These are phyloP conservation scores for Penicillium sp. DNA, from an alignment of 2,329 filamentous ascomycete genomes.

Conservation along the genomic window DNA sequence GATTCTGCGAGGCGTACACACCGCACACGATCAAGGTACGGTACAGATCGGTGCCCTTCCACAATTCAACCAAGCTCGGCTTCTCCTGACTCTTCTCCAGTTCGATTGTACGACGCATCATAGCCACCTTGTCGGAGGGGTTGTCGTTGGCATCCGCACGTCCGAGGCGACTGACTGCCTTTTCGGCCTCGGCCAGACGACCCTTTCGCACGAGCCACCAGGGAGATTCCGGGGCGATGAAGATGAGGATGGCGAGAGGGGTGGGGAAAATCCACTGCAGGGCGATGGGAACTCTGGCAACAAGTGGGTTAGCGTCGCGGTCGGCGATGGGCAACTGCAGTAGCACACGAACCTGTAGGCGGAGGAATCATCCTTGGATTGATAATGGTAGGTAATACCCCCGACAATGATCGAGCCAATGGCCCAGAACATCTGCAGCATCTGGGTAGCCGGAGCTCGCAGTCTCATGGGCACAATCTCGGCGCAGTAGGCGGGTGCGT, in stretches of 20 bases:
- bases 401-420: slow-evolving; percentile 58
- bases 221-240: slow-evolving; percentile 45
- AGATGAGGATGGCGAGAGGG: slow-evolving; percentile 49
- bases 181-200: slow-evolving; percentile 39
- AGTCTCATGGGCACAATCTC: slow-evolving; percentile 57
- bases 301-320: slow-evolving; percentile 28
- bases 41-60: slow-evolving; percentile 50
- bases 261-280: slow-evolving; percentile 57
- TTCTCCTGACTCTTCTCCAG: slow-evolving; percentile 47
- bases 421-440: slow-evolving; percentile 62
- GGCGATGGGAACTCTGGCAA: slow-evolving; percentile 47
- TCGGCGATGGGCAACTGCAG: slow-evolving; percentile 15
- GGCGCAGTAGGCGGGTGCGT: slow-evolving; percentile 56
- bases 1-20: slow-evolving; percentile 55
- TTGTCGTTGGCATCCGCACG: slow-evolving; percentile 35
- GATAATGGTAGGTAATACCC: slow-evolving; percentile 51
- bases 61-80: slow-evolving; percentile 48
- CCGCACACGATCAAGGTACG: slow-evolving; percentile 52
- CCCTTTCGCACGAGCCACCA: slow-evolving; percentile 53
- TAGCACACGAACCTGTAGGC: slow-evolving; percentile 42
- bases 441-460: slow-evolving; percentile 54
- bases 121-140: slow-evolving; percentile 46
- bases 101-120: slow-evolving; percentile 55
- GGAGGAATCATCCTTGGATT: slow-evolving; percentile 26
- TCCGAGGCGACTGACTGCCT: slow-evolving; percentile 48